These are phyloP conservation scores for Vanderwaltozyma polyspora DNA, from an alignment of 805 yeast genomes.

Conservation along the genomic window DNA sequence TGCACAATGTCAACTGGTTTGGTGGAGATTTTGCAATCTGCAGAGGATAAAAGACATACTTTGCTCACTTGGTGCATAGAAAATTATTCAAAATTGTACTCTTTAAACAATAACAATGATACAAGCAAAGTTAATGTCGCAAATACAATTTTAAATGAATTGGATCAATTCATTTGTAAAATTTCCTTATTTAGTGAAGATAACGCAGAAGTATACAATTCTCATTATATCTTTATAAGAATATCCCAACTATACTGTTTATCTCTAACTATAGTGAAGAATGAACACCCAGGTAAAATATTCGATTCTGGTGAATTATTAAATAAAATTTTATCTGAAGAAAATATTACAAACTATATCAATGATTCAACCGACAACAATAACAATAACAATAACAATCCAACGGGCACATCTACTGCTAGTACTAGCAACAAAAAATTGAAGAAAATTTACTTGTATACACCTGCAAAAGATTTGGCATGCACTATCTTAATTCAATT, in stretches of 20 bases:
- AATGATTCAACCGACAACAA: not conserved
- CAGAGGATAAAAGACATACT: constrained; percentile 14
- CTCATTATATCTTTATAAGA: constrained; percentile 14
- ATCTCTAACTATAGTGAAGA: constrained; percentile 7
- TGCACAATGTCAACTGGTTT: not conserved
- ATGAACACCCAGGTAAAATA: constrained; percentile 13
- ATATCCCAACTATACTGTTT: constrained; percentile 15
- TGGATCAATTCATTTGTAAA: constrained; percentile 7
- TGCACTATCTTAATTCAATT: constrained; percentile 21
- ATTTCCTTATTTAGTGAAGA: constrained; percentile 7
- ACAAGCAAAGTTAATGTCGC: not conserved
- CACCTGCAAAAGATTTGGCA: constrained; percentile 23
- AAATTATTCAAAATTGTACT: constrained; percentile 8
- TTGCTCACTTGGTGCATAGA: constrained; percentile 16
- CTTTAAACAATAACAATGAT: too few relatives aligned
- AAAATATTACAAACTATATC: constrained; percentile 10
- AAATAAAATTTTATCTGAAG: constrained; percentile 21
- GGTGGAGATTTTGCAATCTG: constrained; percentile 1
- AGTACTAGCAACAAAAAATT: constrained; percentile 2
- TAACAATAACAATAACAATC: constrained; percentile 1
- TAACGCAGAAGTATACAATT: constrained; percentile 9
- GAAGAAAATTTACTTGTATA: constrained; percentile 14
- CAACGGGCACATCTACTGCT: too few relatives aligned
- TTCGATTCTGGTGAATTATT: constrained; percentile 22
- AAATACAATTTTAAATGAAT: constrained; percentile 3